phyloP scores from a whole-genome alignment of 2,329 filamentous ascomycete genomes.

The Trichoderma sp. region DNA sequence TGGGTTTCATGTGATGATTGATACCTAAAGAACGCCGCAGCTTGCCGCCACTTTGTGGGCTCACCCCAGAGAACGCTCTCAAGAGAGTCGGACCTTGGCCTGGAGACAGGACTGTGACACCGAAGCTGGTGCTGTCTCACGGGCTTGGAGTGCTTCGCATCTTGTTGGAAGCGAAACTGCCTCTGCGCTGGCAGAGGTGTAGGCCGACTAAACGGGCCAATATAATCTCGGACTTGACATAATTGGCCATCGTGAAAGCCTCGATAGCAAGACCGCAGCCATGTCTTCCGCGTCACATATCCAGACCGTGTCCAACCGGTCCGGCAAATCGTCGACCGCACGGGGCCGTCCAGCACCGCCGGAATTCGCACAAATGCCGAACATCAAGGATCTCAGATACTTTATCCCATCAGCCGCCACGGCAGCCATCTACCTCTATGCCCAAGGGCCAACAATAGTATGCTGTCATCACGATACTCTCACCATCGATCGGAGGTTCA shows the following conservation, averaged over 20 bases:
- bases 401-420: slow-evolving; percentile 91
- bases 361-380: slow-evolving; percentile 52
- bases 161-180: slow-evolving; percentile 18
- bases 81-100: slow-evolving; percentile 31
- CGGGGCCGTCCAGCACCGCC: slow-evolving; percentile 42
- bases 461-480: slow-evolving; percentile 92
- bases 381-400: slow-evolving; percentile 49
- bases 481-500: slow-evolving; percentile 82
- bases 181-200: background rate
- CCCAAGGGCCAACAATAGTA: slow-evolving; percentile 76
- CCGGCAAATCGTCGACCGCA: slow-evolving; percentile 52
- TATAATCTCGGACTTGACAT: background rate
- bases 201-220: slow-evolving; percentile 13
- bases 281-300: slow-evolving; percentile 56
- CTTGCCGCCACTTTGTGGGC: slow-evolving; percentile 31
- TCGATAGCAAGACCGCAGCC: slow-evolving; percentile 40
- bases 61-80: slow-evolving; percentile 27
- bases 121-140: slow-evolving; percentile 42
- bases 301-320: slow-evolving; percentile 58
- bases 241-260: background rate
- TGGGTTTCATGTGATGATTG: slow-evolving; percentile 39
- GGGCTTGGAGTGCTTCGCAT: slow-evolving; percentile 25
- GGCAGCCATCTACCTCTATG: slow-evolving; percentile 84
- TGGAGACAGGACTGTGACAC: slow-evolving; percentile 34
- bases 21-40: slow-evolving; percentile 34